Conservation (phyloP, 1,284 basidiomycete genomes). For the Ganoderma lucidum region DNA sequence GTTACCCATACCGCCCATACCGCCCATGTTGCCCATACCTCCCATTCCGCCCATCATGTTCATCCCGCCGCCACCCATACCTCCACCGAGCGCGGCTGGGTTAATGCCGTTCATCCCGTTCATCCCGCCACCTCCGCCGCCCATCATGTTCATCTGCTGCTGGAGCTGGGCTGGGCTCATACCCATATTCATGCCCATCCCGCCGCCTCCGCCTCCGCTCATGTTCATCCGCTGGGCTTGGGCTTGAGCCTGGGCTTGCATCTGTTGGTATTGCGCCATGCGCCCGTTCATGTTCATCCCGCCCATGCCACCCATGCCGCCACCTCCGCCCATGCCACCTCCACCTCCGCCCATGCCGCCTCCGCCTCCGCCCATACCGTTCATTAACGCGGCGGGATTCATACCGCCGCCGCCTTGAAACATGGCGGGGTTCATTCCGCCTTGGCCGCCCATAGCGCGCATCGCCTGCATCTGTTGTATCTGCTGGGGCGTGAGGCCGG, state of each 20-base stretch:
- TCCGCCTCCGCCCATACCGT: constrained; percentile 27
- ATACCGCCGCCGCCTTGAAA: constrained; percentile 31
- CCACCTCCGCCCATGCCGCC: constrained; percentile 23
- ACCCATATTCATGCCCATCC: constrained; percentile 18
- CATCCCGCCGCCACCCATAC: constrained; percentile 26
- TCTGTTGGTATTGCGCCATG: constrained; percentile 32
- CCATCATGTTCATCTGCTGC: constrained; percentile 29
- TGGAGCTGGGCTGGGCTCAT: constrained; percentile 31
- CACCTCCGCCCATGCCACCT: constrained; percentile 22
- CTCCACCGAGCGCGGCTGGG: constrained; percentile 22
- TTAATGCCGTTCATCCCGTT: constrained; percentile 26
- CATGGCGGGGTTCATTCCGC: constrained; percentile 34
- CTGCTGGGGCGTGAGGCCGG: constrained; percentile 29
- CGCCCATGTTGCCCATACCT: constrained; percentile 27
- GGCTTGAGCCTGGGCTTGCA: constrained; percentile 29
- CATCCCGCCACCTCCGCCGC: constrained; percentile 21
- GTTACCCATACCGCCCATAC: constrained; percentile 11
- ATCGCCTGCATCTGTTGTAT: constrained; percentile 37
- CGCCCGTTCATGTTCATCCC: constrained; percentile 28
- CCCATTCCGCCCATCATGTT: constrained; percentile 29
- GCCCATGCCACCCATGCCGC: constrained; percentile 13
- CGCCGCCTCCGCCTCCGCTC: constrained; percentile 19
- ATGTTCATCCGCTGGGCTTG: constrained; percentile 28
- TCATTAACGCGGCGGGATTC: constrained; percentile 36
- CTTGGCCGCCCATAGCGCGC: constrained; percentile 27